Percentiles rank a stretch among this genome's conserved stretches.
Conservation (phyloP, 352 stramenopile species). For the Phytophthora meadii region DNA sequence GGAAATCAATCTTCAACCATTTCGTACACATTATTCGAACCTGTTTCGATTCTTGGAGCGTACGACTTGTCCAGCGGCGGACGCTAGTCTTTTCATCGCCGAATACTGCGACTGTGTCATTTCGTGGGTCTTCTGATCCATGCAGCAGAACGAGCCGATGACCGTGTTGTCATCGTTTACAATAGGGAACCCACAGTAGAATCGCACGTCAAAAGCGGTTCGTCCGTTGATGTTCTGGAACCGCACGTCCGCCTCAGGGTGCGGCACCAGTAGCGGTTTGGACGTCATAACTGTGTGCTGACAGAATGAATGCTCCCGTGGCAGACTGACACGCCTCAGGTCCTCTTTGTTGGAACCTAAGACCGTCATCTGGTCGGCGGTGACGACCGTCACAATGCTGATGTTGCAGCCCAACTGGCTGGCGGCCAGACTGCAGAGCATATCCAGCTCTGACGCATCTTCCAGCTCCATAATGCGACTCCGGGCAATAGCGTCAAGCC, state of each 20-base stretch:
- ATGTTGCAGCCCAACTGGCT: conserved; percentile 61
- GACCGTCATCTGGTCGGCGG: conserved; percentile 50
- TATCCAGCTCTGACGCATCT: conserved; percentile 59
- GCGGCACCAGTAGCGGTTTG: conserved; percentile 62
- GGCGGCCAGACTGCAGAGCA: conserved; percentile 59
- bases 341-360: conserved; percentile 39
- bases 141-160: conserved; percentile 68
- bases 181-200: conserved; percentile 79
- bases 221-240: conserved; percentile 55
- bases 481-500: conserved; percentile 48
- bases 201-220: conserved; percentile 44
- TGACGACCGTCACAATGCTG: conserved; percentile 64
- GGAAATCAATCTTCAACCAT: background rate
- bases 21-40: background rate
- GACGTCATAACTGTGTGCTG: conserved; percentile 66
- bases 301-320: conserved; percentile 66
- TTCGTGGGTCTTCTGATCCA: conserved; percentile 51
- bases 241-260: conserved; percentile 65
- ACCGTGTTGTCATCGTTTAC: conserved; percentile 49
- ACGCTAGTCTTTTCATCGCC: conserved; percentile 52
- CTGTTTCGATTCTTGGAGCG: conserved; percentile 13
- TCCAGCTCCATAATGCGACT: conserved; percentile 52
- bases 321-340: conserved; percentile 35
- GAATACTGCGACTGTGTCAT: conserved; percentile 66
- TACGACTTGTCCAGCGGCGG: conserved; percentile 55